Percentiles rank a stretch among this genome's conserved stretches.
Evolutionary conservation across 352 stramenopile genomes (phyloP).

Genomic region (Phytophthora europaea): DNA sequence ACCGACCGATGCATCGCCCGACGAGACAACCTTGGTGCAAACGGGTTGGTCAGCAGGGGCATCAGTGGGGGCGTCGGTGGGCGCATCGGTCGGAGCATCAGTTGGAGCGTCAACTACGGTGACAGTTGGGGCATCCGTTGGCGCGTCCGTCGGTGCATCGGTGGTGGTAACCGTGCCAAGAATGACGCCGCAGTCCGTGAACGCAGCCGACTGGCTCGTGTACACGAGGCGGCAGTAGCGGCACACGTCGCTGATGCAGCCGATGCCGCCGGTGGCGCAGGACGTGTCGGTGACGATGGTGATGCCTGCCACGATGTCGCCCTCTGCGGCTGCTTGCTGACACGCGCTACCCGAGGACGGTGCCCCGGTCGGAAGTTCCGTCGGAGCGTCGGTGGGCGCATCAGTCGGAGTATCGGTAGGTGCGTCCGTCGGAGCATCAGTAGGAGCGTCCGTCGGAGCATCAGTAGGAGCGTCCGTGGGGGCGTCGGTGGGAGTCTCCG

Average conservation of each 20-base stretch:
- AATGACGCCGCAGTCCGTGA: slow-evolving; percentile 35
- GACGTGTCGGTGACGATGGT: slow-evolving; percentile 36
- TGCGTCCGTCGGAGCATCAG: neutral
- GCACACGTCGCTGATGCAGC: slow-evolving; percentile 41
- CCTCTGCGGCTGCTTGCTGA: slow-evolving; percentile 15
- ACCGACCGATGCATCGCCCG: slow-evolving; percentile 35
- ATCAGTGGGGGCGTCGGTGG: slow-evolving; percentile 7
- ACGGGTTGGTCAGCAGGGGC: neutral
- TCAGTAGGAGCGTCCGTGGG: slow-evolving; percentile 4
- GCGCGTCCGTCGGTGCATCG: neutral
- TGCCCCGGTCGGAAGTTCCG: neutral
- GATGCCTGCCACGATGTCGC: slow-evolving; percentile 36
- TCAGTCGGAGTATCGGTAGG: slow-evolving; percentile 4
- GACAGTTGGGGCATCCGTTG: slow-evolving; percentile 7
- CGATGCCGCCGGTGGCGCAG: slow-evolving; percentile 41
- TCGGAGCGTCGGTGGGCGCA: slow-evolving; percentile 6
- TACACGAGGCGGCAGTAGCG: slow-evolving; percentile 44
- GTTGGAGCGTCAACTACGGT: slow-evolving; percentile 3
- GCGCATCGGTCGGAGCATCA: neutral
- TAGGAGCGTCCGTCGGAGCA: neutral
- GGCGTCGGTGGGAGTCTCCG: neutral
- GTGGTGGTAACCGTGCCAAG: neutral
- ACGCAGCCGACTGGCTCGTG: slow-evolving; percentile 34
- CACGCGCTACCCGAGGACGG: slow-evolving; percentile 13
- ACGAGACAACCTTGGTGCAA: slow-evolving; percentile 31